Evolutionary conservation across 2,329 filamentous ascomycete species (phyloP), one percentile per base, ranked within the genome.

Genomic region (Trichoderma cornu-damae): DNA sequence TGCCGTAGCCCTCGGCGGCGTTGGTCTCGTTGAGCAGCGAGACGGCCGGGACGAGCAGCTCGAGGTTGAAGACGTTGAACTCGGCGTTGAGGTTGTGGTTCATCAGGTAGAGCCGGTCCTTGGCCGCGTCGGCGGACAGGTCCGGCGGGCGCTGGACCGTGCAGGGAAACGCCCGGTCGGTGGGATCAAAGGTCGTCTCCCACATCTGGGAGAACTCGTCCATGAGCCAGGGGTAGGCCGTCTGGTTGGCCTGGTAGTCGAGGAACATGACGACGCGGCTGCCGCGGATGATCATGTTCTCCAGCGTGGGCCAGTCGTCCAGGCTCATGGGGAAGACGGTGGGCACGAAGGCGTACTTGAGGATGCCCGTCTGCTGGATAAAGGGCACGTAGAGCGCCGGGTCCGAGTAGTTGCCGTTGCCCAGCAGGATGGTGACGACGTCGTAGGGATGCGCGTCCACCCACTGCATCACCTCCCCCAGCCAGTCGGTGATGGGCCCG

Each of bases 81-180:
- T 91, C 80, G 59, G 87, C 80, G 70, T 96, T 96, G 59, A 96
- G 79, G 69, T 96, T 96, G 75, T 96, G 92, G 72, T 96, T 96
- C 66, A 88, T 82, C 67, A 96, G 79, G 69, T 92, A 95, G 72
- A 96, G 78, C 42, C 85, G 80, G 28, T 85, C 77, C 58, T 77
- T 75, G 1, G 83, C 81, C 0, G 82, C 79, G 2, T 78, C 72
- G 0, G 69, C 66, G 2, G 74, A 66, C 58, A 95, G 74, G 42
- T 81, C 75, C 0, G 89, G 89, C 0, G 92, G 91, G 0, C 92
- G 85, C 68, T 96, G 83, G 35, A 86, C 78, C 0, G 76, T 85
- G 74, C 92, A 96, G 0, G 91, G 90, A 69, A 96, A 96, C 0
- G 71, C 69, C 48, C 73, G 73, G 67, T 84, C 70, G 14, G 71